These are phyloP conservation scores for Alternaria angustiovoidea DNA, from an alignment of 2,329 filamentous ascomycete species.

Conservation along the genomic window DNA sequence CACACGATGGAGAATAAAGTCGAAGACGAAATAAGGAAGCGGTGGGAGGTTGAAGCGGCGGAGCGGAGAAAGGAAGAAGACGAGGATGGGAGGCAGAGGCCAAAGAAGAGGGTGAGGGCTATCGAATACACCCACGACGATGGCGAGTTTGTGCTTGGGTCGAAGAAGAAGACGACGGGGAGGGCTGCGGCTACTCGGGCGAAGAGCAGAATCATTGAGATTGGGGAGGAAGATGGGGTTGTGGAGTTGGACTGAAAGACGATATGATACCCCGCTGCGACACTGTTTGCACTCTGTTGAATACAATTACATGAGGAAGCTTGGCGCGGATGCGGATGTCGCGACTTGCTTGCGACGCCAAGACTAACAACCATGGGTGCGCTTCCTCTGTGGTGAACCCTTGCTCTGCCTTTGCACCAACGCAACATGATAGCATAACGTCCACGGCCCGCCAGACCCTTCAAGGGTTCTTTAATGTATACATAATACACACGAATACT, in stretches of 20 bases:
- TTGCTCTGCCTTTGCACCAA: neutral
- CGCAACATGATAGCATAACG: conserved; percentile 4
- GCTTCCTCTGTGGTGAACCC: neutral
- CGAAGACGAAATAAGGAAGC: conserved; percentile 58
- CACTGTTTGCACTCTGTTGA: neutral
- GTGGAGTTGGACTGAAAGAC: conserved; percentile 39
- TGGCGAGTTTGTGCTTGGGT: neutral
- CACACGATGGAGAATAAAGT: conserved; percentile 62
- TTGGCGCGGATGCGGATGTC: neutral
- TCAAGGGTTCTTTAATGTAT: neutral
- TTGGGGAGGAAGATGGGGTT: conserved; percentile 28
- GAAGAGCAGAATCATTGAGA: conserved; percentile 30
- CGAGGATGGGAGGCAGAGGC: conserved; percentile 18
- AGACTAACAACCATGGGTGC: neutral
- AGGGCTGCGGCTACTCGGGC: conserved; percentile 5
- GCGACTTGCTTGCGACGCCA: conserved; percentile 6
- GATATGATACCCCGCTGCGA: conserved; percentile 17
- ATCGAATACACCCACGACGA: conserved; percentile 30
- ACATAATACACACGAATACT: neutral
- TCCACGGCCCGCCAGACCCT: neutral
- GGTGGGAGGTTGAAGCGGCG: conserved; percentile 54
- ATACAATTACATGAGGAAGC: neutral
- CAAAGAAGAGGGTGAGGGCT: conserved; percentile 40
- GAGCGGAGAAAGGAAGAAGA: conserved; percentile 29
- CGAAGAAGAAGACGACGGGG: neutral